Evolutionary conservation across 2,329 filamentous ascomycete species (phyloP), one percentile per base, ranked within the genome.

Genomic region (Leptosphaerulina australis): DNA sequence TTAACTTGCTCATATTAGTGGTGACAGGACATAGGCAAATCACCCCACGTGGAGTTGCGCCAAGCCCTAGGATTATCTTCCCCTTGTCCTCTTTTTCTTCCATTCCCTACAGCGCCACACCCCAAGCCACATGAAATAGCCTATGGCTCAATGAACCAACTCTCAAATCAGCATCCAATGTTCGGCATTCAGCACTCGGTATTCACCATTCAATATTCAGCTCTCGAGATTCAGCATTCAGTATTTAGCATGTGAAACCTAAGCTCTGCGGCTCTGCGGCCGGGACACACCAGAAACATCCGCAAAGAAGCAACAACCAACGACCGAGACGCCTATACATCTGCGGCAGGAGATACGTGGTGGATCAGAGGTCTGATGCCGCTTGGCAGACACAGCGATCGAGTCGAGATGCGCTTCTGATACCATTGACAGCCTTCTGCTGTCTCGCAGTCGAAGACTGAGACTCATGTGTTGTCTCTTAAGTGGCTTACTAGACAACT

Each of bases 231-330:
- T n/a, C n/a, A n/a, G n/a, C n/a, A n/a, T n/a, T n/a, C n/a, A n/a
- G n/a, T 25, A 25, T 14, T 8, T 18, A 37, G 9, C 33, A 43
- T 43, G 37, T 37, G 38, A 43, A 25, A 38, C 39, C 47, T 22
- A 34, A 41, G 41, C 15, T 15, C 20, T 38, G 48, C 22, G 48
- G 48, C 41, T 51, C 48, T 51, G 41, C 36, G 30, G 48, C 37
- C 48, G 30, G 41, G 31, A 37, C 48, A 35, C 22, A 45, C 4
- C 15, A 41, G 41, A 51, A 51, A 51, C 41, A 41, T 25, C n/a
- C 25, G 15, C 35, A 26, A 12, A 20, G 21, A 28, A n/a, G n/a
- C 30, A 22, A 14, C 33, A 26, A 33, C 20, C 21, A 28, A 43
- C 21, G 3, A 28, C 15, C 14, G 12, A 26, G 24, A 41, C 24